Evolutionary conservation across 805 yeast species (phyloP).

Genomic region (Schizosaccharomyces cryophilus): DNA sequence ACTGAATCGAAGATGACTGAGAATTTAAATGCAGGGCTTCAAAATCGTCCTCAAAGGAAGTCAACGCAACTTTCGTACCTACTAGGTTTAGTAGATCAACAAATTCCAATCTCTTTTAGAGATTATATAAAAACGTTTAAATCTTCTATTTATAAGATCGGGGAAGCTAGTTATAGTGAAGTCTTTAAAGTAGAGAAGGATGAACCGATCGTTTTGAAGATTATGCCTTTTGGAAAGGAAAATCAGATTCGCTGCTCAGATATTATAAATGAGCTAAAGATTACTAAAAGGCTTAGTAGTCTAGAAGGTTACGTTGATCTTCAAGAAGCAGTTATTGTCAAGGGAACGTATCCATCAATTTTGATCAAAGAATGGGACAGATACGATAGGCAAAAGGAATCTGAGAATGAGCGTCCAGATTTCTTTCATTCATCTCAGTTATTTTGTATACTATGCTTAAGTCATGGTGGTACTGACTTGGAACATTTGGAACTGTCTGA

Average conservation of each 20-base stretch:
- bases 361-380: conserved; percentile 24
- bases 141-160: conserved; percentile 16
- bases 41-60: too few species aligned
- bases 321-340: conserved; percentile 22
- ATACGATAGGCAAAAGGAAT: conserved; percentile 9
- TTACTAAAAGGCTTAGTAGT: conserved; percentile 19
- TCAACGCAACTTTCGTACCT: not conserved
- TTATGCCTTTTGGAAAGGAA: conserved; percentile 28
- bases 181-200: conserved; percentile 12
- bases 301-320: conserved; percentile 24
- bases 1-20: too few species aligned
- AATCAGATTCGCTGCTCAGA: conserved; percentile 21
- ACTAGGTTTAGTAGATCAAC: not conserved
- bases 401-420: conserved; percentile 8
- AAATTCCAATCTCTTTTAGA: not conserved
- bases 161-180: conserved; percentile 26
- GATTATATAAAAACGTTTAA: not conserved
- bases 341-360: conserved; percentile 21
- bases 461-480: conserved; percentile 19
- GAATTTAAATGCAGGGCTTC: too few species aligned
- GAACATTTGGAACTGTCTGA: conserved; percentile 20
- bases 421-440: conserved; percentile 14
- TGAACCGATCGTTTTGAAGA: conserved; percentile 18
- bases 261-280: conserved; percentile 23
- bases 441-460: conserved; percentile 15